These are phyloP conservation scores for Zelopaecilomyces penicillatus DNA, from an alignment of 2,329 filamentous ascomycete species.

Conservation along the genomic window DNA sequence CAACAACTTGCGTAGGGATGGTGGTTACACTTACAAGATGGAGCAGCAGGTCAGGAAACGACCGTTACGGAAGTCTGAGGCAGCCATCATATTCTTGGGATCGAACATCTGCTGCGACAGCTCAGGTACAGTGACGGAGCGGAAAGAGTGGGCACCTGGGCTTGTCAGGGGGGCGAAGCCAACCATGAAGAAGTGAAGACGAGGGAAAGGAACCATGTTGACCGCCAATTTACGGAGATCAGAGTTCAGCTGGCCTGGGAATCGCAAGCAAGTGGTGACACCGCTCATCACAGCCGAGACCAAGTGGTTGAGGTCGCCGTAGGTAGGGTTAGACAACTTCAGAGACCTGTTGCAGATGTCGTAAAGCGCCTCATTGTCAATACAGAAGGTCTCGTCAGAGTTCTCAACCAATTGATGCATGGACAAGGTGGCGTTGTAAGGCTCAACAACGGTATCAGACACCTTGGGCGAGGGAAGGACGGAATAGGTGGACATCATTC, in stretches of 20 bases:
- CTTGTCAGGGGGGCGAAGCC: slow-evolving; percentile 98
- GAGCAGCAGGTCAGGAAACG: slow-evolving; percentile 99
- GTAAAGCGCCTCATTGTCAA: slow-evolving; percentile 99
- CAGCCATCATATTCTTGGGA: slow-evolving; percentile 99
- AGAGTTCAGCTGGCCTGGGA: slow-evolving; percentile 99
- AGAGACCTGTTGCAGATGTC: slow-evolving; percentile 99
- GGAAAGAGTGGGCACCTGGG: slow-evolving; percentile 79
- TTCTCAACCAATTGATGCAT: slow-evolving; percentile 99
- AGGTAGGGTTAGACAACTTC: slow-evolving; percentile 97
- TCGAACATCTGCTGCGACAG: slow-evolving; percentile 99
- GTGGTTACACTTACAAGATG: slow-evolving; percentile 66
- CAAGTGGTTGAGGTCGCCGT: slow-evolving; percentile 98
- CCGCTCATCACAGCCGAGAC: slow-evolving; percentile 99
- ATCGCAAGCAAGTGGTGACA: slow-evolving; percentile 96
- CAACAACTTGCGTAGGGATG: not conserved
- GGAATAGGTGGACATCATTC: slow-evolving; percentile 99
- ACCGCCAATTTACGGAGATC: slow-evolving; percentile 98
- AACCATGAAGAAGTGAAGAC: slow-evolving; percentile 99
- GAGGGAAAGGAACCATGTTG: slow-evolving; percentile 99
- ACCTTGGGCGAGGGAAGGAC: slow-evolving; percentile 99
- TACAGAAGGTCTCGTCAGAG: slow-evolving; percentile 99
- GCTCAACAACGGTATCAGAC: slow-evolving; percentile 98
- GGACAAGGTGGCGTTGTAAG: slow-evolving; percentile 98
- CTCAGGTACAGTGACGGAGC: slow-evolving; percentile 93
- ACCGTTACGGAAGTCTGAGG: slow-evolving; percentile 98